A percentile compares a stretch with the other conserved stretches of the same genome.
Evolutionary conservation across 2,329 filamentous ascomycete genomes (phyloP).

Genomic region (Ophiostoma himal-ulmi): DNA sequence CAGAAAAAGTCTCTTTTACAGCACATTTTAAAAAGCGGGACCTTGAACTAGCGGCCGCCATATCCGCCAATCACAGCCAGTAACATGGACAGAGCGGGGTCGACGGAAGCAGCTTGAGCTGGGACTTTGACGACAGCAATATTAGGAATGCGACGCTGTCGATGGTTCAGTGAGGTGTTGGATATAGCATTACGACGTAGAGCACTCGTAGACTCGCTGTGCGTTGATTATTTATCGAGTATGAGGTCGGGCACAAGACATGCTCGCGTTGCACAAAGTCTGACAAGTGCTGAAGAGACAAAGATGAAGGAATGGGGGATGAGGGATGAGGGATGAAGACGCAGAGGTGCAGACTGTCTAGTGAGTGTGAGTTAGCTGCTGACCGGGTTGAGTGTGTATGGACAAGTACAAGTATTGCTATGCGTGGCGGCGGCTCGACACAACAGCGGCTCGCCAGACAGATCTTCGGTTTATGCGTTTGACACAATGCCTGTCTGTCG

Average conservation of each 20-base stretch:
- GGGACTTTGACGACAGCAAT: not conserved
- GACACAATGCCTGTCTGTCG: not conserved
- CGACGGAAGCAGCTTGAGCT: conserved; percentile 13
- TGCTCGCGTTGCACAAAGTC: conserved; percentile 10
- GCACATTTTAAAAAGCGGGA: conserved; percentile 22
- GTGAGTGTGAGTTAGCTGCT: not conserved
- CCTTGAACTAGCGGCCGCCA: conserved; percentile 16
- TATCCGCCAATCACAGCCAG: not conserved
- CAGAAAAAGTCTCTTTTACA: conserved; percentile 14
- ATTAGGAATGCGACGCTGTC: not conserved
- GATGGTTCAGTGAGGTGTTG: not conserved
- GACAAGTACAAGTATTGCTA: not conserved
- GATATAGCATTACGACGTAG: not conserved
- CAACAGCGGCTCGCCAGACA: not conserved
- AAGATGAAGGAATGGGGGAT: not conserved
- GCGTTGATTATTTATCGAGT: not conserved
- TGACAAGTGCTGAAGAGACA: not conserved
- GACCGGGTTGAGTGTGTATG: not conserved
- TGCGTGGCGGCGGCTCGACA: not conserved
- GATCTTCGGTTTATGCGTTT: not conserved
- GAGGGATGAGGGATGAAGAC: not conserved
- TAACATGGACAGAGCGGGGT: conserved; percentile 5
- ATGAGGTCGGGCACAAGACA: not conserved
- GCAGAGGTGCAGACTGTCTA: not conserved
- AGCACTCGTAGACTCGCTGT: not conserved